These are phyloP conservation scores for Phytophthora hibernalis DNA, from an alignment of 352 stramenopile genomes.

Conservation along the genomic window DNA sequence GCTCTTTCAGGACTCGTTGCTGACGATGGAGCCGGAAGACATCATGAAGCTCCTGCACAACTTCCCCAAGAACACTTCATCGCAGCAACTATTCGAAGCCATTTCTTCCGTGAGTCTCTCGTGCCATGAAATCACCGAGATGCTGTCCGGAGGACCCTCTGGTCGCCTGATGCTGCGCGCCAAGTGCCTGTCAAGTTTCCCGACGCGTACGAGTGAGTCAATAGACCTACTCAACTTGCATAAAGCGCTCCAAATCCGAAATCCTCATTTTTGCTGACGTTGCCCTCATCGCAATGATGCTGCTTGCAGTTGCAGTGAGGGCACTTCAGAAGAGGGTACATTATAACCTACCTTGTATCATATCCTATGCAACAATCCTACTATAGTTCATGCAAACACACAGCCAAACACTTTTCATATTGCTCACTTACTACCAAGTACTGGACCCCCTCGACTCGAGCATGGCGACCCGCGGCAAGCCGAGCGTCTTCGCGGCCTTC, in stretches of 20 bases:
- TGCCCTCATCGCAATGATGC: no score
- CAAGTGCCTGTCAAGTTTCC: slow-evolving; percentile 75
- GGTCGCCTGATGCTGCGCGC: slow-evolving; percentile 75
- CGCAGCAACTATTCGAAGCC: slow-evolving; percentile 67
- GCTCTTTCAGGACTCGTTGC: slow-evolving; percentile 74
- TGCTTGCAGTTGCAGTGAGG: no score
- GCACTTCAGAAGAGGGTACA: slow-evolving; percentile 7
- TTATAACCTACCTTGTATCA: not conserved
- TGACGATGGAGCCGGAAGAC: slow-evolving; percentile 77
- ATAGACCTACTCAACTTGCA: slow-evolving; percentile 24
- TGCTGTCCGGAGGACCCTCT: slow-evolving; percentile 77
- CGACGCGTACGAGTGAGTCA: slow-evolving; percentile 70
- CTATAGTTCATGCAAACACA: not conserved
- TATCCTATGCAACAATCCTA: not conserved
- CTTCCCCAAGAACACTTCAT: slow-evolving; percentile 63
- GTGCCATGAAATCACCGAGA: slow-evolving; percentile 67
- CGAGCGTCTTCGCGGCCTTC: slow-evolving; percentile 78
- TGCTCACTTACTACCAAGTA: slow-evolving; percentile 7
- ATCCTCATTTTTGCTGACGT: slow-evolving; percentile 26
- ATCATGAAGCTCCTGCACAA: slow-evolving; percentile 87
- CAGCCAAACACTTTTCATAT: slow-evolving; percentile 37
- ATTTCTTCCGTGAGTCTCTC: slow-evolving; percentile 77
- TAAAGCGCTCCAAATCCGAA: slow-evolving; percentile 13
- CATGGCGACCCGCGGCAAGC: slow-evolving; percentile 59
- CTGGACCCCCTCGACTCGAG: slow-evolving; percentile 12